Conservation (phyloP, 805 yeast species). For the Candida sphagnicola region DNA sequence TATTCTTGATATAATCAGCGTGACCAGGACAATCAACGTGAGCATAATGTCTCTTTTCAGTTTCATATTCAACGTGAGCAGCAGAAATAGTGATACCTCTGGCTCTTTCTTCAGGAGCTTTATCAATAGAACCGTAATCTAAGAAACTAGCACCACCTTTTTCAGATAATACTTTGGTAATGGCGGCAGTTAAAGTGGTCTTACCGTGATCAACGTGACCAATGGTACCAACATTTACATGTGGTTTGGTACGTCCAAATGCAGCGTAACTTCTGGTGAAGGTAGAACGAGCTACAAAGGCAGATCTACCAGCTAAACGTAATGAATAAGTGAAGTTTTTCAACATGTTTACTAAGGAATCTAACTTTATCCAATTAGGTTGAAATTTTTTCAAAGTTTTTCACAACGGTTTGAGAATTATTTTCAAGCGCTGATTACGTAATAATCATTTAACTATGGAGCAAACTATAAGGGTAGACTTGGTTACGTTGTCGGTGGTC, state of each 20-base stretch:
- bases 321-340: conserved; percentile 23
- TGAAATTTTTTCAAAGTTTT: background rate
- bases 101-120: conserved; percentile 98
- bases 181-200: conserved; percentile 97
- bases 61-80: conserved; percentile 97
- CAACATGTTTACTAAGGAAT: conserved; percentile 19
- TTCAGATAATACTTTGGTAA: conserved; percentile 87
- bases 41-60: conserved; percentile 92
- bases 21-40: conserved; percentile 99
- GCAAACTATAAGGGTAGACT: too few species aligned
- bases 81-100: conserved; percentile 98
- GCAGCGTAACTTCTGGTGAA: conserved; percentile 52
- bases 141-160: conserved; percentile 90
- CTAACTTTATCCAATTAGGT: background rate
- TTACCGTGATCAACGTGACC: conserved; percentile 99
- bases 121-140: conserved; percentile 91
- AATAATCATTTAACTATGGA: too few species aligned
- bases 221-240: conserved; percentile 94
- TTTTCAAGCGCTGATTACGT: too few species aligned
- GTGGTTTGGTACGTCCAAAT: conserved; percentile 94
- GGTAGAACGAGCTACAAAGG: conserved; percentile 23
- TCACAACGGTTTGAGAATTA: too few species aligned
- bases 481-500: too few species aligned
- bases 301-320: conserved; percentile 22
- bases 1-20: conserved; percentile 97